Evolutionary conservation across 306 rosid species (phyloP), one percentile per base, ranked within the genome.

Genomic region (Urtica urens): DNA sequence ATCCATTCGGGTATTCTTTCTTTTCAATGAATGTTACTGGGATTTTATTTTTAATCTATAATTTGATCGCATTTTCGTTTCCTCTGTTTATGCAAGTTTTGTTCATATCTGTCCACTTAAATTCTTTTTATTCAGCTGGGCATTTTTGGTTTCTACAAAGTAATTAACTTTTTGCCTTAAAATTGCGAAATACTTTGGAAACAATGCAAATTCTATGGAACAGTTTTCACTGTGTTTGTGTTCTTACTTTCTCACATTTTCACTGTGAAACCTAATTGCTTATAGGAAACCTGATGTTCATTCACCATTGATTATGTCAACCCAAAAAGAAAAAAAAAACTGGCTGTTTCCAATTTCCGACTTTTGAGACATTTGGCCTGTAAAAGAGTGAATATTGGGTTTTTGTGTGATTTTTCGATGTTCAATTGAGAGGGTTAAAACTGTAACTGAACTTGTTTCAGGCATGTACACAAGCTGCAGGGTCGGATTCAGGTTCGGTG

Each of bases 381-480:
- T 23, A 10, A 16, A 33, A 16, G n/a, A 8, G 30, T 26, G 27
- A 40, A 0, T 20, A 1, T 41, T 28, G 5, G 31, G 50, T 47
- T 38, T 50, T 56, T 59, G 44, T 20, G 38, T 51, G 31, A 46
- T 13, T 5, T 53, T 58, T 53, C 46, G 61, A 48, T 38, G 64
- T 62, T 60, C 46, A 64, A 52, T 49, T 64, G 59, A 48, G 58
- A 44, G 57, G n/a, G n/a, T n/a, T n/a, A n/a, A n/a, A n/a, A n/a
- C n/a, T n/a, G n/a, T n/a, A n/a, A n/a, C n/a, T n/a, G 61, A 33
- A 59, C 61, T 78, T 58, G 46, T 74, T 33, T 57, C 83, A 88
- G 97, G 95, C 93, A 38, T 56, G 93, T 73, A 75, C 84, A 54
- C 73, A 73, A 68, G 90, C 90, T 53, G 77, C 90, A 49, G 95